Base-by-base conservation (phyloP, 441 rosid genomes). In the Daphne laureola region DNA sequence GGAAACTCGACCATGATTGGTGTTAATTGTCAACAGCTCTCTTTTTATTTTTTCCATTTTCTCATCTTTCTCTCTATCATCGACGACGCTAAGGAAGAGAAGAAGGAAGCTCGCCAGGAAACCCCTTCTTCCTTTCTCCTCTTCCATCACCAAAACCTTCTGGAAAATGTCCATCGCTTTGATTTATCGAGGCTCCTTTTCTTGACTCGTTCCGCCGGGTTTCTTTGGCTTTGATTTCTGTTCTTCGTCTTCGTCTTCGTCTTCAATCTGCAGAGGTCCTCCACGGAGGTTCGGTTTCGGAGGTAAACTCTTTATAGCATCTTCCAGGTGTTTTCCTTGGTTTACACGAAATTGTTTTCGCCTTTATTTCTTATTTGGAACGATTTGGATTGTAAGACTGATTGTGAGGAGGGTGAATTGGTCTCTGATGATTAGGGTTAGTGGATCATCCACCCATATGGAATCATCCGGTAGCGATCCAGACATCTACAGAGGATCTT, bases 381-480 rank as follows among this genome's bases (percentile, higher is more conserved):
- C 53, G 50, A 59, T 52, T 49, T 27, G 17, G 42, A 17, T 57
- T 66, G 16, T 41, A 55, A 31, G 38, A 31, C 38, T 43, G 49
- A 49, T 40, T 13, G 43, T 46, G 12, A 40, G 43, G 53, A 21
- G 52, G 62, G 38, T 66, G 43, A 50, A 40, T 58, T 61, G 23
- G 26, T 59, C 53, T 55, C 53, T 55, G 43, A 57, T 64, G 73
- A 55, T 65, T 77, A 74, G 86, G 81, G 74, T 78, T 74, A 76
- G 77, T 73, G 77, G 64, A 57, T 43, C 57, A 61, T 62, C 82
- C 43, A 23, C 61, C 54, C 70, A 40, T 52, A 89, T 89, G 98
- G 97, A 92, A 73, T 71, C 83, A 63, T 70, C 95, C 12, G 77
- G 65, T 47, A 57, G 77, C 57, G 73, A 61, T 75, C 66, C 80